Evolutionary conservation across 106 monocot species (phyloP).

Genomic region (Narthecium ossifragum): DNA sequence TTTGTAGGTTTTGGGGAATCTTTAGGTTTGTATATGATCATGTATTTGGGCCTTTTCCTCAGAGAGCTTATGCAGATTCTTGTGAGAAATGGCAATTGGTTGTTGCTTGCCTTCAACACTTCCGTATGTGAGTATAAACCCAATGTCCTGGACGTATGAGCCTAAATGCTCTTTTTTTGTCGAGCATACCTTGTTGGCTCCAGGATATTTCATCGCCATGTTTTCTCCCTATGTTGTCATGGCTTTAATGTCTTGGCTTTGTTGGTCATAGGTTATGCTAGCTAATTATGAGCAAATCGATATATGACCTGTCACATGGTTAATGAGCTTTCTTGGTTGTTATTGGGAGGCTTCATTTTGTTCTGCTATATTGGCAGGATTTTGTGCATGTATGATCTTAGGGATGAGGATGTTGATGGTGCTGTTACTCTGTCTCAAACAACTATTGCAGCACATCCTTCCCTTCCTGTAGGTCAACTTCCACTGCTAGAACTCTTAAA

Average conservation of each 20-base stretch:
- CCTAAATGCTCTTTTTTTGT: too few relatives aligned
- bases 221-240: too few relatives aligned
- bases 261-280: too few relatives aligned
- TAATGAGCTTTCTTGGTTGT: background rate
- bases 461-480: slow-evolving; percentile 53
- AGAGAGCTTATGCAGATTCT: slow-evolving; percentile 86
- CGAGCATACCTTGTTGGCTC: too few relatives aligned
- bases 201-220: too few relatives aligned
- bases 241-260: too few relatives aligned
- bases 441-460: slow-evolving; percentile 1
- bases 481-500: slow-evolving; percentile 79
- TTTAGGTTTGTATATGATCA: slow-evolving; percentile 95
- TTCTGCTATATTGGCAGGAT: slow-evolving; percentile 35
- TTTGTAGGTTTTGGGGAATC: slow-evolving; percentile 74
- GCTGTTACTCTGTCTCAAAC: slow-evolving; percentile 25
- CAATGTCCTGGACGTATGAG: too few relatives aligned
- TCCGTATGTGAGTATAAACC: slow-evolving; percentile 52
- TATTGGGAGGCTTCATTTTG: background rate
- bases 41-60: slow-evolving; percentile 83
- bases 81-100: slow-evolving; percentile 87
- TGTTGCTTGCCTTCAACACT: slow-evolving; percentile 85
- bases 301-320: too few relatives aligned
- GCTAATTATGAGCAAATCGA: too few relatives aligned
- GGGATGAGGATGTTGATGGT: slow-evolving; percentile 53
- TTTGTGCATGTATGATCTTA: slow-evolving; percentile 65